Conservation (phyloP, 2,329 filamentous ascomycete species). For the Fusarium vanettenii region DNA sequence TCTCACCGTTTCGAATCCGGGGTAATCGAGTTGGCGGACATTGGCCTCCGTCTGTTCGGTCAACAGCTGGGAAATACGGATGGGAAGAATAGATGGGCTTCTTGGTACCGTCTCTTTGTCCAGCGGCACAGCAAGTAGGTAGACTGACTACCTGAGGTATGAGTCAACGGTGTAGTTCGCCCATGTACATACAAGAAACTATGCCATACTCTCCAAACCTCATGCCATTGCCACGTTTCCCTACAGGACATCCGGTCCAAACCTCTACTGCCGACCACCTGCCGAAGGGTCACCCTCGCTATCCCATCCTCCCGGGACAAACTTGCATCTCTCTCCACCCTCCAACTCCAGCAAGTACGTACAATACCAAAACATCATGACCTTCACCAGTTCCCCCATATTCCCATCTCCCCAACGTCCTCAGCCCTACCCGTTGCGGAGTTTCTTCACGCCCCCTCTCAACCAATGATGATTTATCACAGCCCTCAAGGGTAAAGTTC, state of each 20-base stretch:
- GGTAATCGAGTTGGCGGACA: background rate
- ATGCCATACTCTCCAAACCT: background rate
- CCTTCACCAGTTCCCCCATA: conserved; percentile 19
- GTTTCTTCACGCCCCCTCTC: conserved; percentile 7
- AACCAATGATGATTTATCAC: conserved; percentile 31
- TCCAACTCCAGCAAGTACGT: background rate
- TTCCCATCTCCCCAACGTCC: conserved; percentile 15
- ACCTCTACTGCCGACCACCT: background rate
- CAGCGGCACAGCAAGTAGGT: background rate
- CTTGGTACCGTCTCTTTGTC: background rate
- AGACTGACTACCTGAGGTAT: background rate
- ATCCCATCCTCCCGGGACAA: background rate
- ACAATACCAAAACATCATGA: conserved; percentile 35
- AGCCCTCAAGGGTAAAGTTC: background rate
- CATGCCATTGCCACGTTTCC: background rate
- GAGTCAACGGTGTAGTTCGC: background rate
- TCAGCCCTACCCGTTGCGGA: conserved; percentile 41
- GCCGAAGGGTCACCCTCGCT: background rate
- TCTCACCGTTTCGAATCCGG: conserved; percentile 6
- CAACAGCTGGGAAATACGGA: background rate
- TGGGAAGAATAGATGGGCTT: background rate
- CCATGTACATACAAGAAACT: background rate
- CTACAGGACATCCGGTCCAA: background rate
- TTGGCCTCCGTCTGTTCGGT: background rate
- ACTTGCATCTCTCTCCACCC: background rate